phyloP scores from a whole-genome alignment of 257 asterid species.

The Solanum pennellii region DNA sequence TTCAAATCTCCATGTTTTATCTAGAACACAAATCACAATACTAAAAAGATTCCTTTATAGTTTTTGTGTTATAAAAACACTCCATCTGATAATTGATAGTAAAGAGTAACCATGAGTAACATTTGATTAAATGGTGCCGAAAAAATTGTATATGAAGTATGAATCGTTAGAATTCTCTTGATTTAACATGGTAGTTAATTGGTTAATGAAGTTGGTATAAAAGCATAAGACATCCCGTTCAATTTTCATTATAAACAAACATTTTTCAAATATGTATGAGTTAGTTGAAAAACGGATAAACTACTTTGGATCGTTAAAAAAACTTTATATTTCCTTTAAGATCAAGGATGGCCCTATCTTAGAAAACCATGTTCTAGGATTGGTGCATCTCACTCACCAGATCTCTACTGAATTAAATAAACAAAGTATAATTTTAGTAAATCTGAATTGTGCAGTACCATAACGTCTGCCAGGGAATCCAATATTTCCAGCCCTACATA shows the following conservation, averaged over 20 bases:
- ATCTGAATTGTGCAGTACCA: not conserved
- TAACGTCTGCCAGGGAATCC: not conserved
- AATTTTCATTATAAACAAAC: not conserved
- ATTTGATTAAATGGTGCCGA: not conserved
- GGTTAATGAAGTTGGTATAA: not conserved
- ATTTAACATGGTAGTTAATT: not conserved
- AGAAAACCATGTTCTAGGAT: not conserved
- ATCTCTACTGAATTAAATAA: not conserved
- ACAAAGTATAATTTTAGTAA: not conserved
- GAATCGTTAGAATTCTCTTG: not conserved
- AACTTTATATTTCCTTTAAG: not conserved
- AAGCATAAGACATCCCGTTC: not conserved
- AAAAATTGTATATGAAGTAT: not conserved
- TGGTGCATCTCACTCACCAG: not conserved
- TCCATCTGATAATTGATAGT: not conserved
- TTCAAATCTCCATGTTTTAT: not conserved
- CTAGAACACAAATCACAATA: not conserved
- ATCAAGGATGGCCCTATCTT: not conserved
- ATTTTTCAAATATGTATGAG: not conserved
- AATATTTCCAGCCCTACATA: not conserved
- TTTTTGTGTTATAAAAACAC: not conserved
- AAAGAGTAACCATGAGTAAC: not conserved
- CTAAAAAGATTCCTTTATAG: not conserved
- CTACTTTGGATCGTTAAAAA: no score
- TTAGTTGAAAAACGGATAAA: not conserved